Evolutionary conservation across 2,329 filamentous ascomycete species (phyloP).

Genomic region (Ceratocystis eucalypticola): DNA sequence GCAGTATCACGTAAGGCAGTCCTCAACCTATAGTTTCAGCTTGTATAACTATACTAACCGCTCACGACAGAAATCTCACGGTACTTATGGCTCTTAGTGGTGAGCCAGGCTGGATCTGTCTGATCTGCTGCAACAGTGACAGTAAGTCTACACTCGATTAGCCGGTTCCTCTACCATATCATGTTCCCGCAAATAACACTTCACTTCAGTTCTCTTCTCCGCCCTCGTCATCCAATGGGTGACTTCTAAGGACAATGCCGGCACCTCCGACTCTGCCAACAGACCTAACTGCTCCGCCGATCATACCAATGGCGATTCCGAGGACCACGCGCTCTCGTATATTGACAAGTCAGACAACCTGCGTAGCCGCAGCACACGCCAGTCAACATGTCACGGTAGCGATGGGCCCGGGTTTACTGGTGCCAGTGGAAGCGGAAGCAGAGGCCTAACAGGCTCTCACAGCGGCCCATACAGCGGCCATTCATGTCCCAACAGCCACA

Average conservation of each 20-base stretch:
- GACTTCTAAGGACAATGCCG: constrained; percentile 34
- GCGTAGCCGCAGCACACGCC: background rate
- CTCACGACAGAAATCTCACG: constrained; percentile 39
- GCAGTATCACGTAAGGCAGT: constrained; percentile 40
- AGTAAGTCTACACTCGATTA: constrained; percentile 29
- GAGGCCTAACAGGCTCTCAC: background rate
- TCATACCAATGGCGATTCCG: constrained; percentile 7
- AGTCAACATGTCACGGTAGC: background rate
- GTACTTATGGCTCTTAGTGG: constrained; percentile 45
- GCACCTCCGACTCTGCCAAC: constrained; percentile 23
- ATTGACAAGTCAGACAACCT: constrained; percentile 6
- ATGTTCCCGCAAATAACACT: background rate
- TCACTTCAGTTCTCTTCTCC: constrained; percentile 40
- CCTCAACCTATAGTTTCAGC: background rate
- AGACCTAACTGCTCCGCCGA: constrained; percentile 13
- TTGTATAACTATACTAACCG: background rate
- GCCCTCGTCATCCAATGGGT: constrained; percentile 51
- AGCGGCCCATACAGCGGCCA: constrained; percentile 11
- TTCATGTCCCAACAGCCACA: constrained; percentile 7
- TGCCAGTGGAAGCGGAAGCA: background rate
- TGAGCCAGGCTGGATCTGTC: constrained; percentile 51
- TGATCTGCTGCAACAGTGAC: constrained; percentile 52
- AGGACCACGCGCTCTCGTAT: constrained; percentile 9
- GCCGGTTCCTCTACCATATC: background rate
- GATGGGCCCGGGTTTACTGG: background rate